Evolutionary conservation across 257 asterid genomes (phyloP).

Genomic region (Lavandula angustifolia): DNA sequence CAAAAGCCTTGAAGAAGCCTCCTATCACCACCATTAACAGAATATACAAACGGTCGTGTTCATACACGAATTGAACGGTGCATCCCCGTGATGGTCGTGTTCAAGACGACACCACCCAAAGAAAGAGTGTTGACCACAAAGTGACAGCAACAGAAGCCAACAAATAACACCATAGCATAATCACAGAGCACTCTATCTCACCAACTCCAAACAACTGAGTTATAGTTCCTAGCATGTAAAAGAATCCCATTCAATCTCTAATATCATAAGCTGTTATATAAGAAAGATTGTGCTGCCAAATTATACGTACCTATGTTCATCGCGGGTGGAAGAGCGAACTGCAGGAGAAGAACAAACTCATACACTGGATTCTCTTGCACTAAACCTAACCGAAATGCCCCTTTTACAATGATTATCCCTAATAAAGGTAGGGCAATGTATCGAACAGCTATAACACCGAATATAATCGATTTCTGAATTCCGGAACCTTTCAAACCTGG

Average conservation of each 20-base stretch:
- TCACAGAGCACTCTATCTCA: conserved; percentile 83
- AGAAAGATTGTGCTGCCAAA: neutral
- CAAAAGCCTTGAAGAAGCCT: too few relatives aligned
- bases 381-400: conserved; percentile 56
- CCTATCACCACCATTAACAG: too few relatives aligned
- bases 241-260: too few relatives aligned
- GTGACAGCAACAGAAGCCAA: conserved; percentile 75
- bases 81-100: neutral
- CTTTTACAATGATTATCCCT: conserved; percentile 69
- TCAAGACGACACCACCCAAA: conserved; percentile 63
- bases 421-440: conserved; percentile 61
- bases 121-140: conserved; percentile 67
- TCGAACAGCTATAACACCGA: conserved; percentile 62
- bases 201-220: conserved; percentile 80
- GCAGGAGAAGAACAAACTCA: conserved; percentile 78
- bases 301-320: conserved; percentile 69
- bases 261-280: too few relatives aligned
- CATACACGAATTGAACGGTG: neutral
- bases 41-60: neutral
- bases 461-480: conserved; percentile 52
- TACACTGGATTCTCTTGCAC: conserved; percentile 62
- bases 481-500: conserved; percentile 68
- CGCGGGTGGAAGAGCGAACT: conserved; percentile 85
- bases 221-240: conserved; percentile 53
- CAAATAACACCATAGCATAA: conserved; percentile 69